Evolutionary conservation across 306 rosid genomes (phyloP).

Genomic region (Pyrus pyrifolia): DNA sequence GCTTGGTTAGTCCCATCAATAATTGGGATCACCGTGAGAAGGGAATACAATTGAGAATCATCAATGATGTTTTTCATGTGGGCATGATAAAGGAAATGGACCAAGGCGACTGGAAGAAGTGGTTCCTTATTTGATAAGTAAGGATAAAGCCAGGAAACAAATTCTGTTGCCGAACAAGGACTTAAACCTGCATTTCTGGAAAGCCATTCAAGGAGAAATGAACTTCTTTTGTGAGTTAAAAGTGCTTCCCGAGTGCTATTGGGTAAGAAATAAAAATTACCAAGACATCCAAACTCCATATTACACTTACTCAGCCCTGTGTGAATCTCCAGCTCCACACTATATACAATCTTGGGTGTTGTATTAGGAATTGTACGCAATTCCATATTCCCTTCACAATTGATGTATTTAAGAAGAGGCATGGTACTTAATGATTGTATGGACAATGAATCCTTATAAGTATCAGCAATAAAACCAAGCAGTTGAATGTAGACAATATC

Average conservation of each 20-base stretch:
- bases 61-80: neutral
- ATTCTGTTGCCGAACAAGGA: neutral
- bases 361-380: neutral
- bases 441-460: neutral
- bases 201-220: neutral
- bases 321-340: conserved; percentile 1
- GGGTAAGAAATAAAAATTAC: neutral
- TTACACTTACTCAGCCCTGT: conserved; percentile 10
- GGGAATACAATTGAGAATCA: neutral
- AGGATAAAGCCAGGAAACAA: neutral
- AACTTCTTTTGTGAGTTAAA: neutral
- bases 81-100: conserved; percentile 1
- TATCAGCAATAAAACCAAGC: conserved; percentile 1
- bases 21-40: neutral
- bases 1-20: conserved; percentile 6
- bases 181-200: neutral
- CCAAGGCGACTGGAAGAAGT: neutral
- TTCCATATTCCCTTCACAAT: neutral
- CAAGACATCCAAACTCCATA: conserved; percentile 2
- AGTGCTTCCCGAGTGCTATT: neutral
- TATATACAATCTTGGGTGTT: neutral
- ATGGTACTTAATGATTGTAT: neutral
- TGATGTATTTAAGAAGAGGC: conserved; percentile 4
- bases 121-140: neutral
- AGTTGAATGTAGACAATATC: conserved; percentile 7